phyloP scores from a whole-genome alignment of 2,329 filamentous ascomycete genomes.

The Exophiala viscosa region DNA sequence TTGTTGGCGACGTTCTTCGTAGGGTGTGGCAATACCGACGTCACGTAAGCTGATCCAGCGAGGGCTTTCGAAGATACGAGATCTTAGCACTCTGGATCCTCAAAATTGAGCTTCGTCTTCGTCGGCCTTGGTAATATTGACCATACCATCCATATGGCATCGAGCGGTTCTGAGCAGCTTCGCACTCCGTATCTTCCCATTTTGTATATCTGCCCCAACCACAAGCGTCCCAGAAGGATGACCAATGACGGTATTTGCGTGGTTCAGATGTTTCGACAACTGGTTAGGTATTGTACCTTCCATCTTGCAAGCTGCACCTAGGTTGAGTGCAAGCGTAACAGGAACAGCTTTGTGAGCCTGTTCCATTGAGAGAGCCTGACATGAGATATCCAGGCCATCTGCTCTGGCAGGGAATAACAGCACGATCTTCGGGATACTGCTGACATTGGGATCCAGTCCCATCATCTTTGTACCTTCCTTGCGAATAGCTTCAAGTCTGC shows the following conservation, averaged over 20 bases:
- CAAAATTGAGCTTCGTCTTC: background rate
- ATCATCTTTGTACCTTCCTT: conserved; percentile 57
- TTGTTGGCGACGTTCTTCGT: too few species aligned
- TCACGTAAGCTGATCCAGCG: background rate
- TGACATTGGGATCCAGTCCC: conserved; percentile 51
- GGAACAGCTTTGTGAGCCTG: conserved; percentile 57
- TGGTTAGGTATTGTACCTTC: conserved; percentile 39
- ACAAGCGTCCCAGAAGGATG: conserved; percentile 45
- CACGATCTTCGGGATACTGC: conserved; percentile 52
- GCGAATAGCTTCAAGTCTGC: conserved; percentile 55
- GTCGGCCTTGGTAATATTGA: conserved; percentile 11
- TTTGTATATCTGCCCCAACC: conserved; percentile 18
- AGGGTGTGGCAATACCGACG: too few species aligned
- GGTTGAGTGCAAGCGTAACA: conserved; percentile 52
- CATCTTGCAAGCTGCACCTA: conserved; percentile 49
- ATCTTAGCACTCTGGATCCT: background rate
- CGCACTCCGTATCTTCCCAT: conserved; percentile 17
- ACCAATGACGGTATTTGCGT: conserved; percentile 37
- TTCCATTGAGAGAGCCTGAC: conserved; percentile 53
- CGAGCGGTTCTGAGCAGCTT: conserved; percentile 23
- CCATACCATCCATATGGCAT: conserved; percentile 25
- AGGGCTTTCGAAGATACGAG: background rate
- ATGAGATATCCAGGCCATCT: conserved; percentile 35
- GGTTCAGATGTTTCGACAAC: conserved; percentile 27
- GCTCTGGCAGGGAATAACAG: conserved; percentile 62